Conservation (phyloP, 305 asterid genomes). For the Fraxinus sp. region DNA sequence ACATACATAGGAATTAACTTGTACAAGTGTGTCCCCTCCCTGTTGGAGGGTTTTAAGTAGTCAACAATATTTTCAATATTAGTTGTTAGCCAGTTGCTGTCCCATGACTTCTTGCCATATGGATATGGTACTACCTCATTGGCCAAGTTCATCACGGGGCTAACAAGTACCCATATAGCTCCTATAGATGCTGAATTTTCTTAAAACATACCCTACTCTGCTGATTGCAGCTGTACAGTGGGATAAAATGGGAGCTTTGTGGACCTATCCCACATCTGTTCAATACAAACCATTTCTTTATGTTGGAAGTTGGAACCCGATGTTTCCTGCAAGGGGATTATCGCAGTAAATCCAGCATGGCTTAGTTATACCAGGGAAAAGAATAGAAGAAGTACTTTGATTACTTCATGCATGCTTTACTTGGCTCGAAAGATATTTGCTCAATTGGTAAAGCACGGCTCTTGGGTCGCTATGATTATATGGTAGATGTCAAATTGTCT, state of each 20-base stretch:
- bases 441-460: no score
- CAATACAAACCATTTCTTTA: not conserved
- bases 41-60: not conserved
- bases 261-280: conserved; percentile 1
- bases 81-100: not conserved
- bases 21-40: not conserved
- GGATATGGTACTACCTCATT: not conserved
- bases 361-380: not conserved
- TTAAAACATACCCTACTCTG: not conserved
- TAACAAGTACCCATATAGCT: not conserved
- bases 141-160: not conserved
- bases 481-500: not conserved
- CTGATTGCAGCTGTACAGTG: conserved; percentile 11
- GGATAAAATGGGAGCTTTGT: not conserved
- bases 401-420: not conserved
- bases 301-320: not conserved
- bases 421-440: no score
- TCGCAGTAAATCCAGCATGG: not conserved
- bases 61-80: not conserved
- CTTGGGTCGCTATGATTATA: no score
- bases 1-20: not conserved
- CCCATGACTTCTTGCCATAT: not conserved
- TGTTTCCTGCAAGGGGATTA: not conserved
- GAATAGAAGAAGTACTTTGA: not conserved
- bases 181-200: not conserved